phyloP scores from a whole-genome alignment of 805 yeast species.

The Kluyveromyces starmeri region DNA sequence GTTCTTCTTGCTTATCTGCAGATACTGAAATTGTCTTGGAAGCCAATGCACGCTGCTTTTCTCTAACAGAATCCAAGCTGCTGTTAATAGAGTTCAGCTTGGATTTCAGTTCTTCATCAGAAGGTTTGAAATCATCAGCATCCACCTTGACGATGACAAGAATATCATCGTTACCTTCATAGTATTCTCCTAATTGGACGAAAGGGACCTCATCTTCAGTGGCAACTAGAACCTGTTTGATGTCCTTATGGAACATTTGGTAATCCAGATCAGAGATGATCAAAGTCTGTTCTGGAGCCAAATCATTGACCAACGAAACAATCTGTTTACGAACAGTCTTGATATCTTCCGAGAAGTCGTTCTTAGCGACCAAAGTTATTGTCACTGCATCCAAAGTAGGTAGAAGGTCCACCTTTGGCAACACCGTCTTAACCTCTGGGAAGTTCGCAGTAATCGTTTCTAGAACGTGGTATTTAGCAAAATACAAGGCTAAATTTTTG shows the following conservation, averaged over 20 bases:
- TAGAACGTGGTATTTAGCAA: constrained; percentile 44
- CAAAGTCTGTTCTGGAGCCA: constrained; percentile 57
- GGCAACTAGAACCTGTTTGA: constrained; percentile 18
- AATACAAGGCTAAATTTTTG: constrained; percentile 58
- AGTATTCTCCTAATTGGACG: constrained; percentile 48
- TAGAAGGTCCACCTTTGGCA: constrained; percentile 40
- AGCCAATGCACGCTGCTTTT: constrained; percentile 44
- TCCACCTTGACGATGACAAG: constrained; percentile 44
- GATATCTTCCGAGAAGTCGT: constrained; percentile 39
- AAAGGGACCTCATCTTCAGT: constrained; percentile 40
- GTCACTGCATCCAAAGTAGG: constrained; percentile 40
- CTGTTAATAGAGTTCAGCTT: constrained; percentile 45
- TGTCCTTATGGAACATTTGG: constrained; percentile 25
- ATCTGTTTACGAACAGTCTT: constrained; percentile 62
- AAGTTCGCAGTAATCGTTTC: constrained; percentile 31
- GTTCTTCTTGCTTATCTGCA: constrained; percentile 43
- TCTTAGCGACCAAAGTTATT: constrained; percentile 52
- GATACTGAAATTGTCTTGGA: constrained; percentile 44
- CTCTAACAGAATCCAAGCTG: constrained; percentile 50
- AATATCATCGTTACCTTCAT: constrained; percentile 37
- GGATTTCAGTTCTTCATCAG: constrained; percentile 47
- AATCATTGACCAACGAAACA: constrained; percentile 61
- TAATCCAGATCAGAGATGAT: constrained; percentile 57
- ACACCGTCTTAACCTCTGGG: constrained; percentile 37
- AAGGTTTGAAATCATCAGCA: constrained; percentile 66